phyloP scores from a whole-genome alignment of 2,329 filamentous ascomycete species.

The Colletotrichum simmondsii region DNA sequence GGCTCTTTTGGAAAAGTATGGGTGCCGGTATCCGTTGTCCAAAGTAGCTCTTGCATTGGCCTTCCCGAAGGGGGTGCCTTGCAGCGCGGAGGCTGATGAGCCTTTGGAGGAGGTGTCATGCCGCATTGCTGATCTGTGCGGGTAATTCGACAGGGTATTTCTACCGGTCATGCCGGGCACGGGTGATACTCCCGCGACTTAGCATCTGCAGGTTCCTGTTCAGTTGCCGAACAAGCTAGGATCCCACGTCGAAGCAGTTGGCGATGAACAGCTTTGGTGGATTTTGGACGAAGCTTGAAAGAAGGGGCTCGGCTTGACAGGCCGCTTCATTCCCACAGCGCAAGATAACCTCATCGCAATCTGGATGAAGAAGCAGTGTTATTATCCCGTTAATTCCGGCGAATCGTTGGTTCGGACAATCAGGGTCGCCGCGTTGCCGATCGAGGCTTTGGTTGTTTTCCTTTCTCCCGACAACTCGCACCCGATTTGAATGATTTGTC shows the following conservation, averaged over 20 bases:
- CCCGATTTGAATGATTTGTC: too few relatives aligned
- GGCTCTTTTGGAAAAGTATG: conserved; percentile 1
- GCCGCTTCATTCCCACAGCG: background rate
- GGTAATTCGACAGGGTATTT: background rate
- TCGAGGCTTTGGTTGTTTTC: background rate
- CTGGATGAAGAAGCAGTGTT: background rate
- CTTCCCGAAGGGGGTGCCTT: background rate
- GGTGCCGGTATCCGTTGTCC: conserved; percentile 12
- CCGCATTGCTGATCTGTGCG: conserved; percentile 3
- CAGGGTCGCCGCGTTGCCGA: background rate
- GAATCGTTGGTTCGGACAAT: background rate
- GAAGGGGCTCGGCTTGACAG: background rate
- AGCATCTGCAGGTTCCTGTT: background rate
- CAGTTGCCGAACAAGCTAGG: background rate
- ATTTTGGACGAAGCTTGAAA: background rate
- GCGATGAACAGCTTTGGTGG: background rate
- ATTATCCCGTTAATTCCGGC: background rate
- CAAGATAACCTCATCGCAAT: background rate
- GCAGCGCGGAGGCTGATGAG: background rate
- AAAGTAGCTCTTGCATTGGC: background rate
- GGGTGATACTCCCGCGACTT: conserved; percentile 8
- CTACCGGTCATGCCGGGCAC: conserved; percentile 6
- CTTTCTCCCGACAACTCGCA: background rate
- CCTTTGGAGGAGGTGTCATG: background rate
- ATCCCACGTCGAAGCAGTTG: background rate